A percentile compares a stretch with the other conserved stretches of the same genome.
phyloP scores from a whole-genome alignment of 1,139 yeast genomes.

The Blastobotrys arbuscula region DNA sequence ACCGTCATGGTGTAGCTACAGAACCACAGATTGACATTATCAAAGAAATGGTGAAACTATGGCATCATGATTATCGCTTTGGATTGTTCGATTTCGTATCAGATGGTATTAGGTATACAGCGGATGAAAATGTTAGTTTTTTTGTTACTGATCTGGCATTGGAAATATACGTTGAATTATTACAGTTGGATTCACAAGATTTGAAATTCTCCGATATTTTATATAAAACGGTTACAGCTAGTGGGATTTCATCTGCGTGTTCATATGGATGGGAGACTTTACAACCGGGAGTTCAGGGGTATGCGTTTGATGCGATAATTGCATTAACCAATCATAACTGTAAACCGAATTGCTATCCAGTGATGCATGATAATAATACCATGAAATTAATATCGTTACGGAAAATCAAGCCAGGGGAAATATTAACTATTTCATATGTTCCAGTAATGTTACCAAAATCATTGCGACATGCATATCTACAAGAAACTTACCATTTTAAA shows the following conservation, averaged over 20 bases:
- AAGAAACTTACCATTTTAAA: conserved; percentile 4
- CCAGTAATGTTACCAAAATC: neutral
- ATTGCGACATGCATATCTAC: conserved; percentile 5
- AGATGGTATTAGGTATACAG: neutral
- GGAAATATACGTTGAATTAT: neutral
- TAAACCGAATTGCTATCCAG: conserved; percentile 3
- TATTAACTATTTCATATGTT: conserved; percentile 7
- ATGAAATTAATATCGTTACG: neutral
- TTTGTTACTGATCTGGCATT: neutral
- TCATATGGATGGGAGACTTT: neutral
- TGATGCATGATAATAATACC: neutral
- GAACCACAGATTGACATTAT: too few species aligned
- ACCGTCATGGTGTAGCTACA: too few species aligned
- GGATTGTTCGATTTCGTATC: neutral
- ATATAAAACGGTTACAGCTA: neutral
- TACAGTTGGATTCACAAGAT: too few species aligned
- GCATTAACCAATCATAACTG: conserved; percentile 6
- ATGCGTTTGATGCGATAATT: conserved; percentile 8
- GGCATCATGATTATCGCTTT: neutral
- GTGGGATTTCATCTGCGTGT: neutral
- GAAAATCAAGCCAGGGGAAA: conserved; percentile 2
- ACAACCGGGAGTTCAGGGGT: neutral
- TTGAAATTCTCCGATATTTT: neutral
- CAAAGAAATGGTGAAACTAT: neutral
- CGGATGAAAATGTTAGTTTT: neutral